These are phyloP conservation scores for Naganishia vaughanmartiniae DNA, from an alignment of 768 basidiomycete genomes.

Conservation along the genomic window DNA sequence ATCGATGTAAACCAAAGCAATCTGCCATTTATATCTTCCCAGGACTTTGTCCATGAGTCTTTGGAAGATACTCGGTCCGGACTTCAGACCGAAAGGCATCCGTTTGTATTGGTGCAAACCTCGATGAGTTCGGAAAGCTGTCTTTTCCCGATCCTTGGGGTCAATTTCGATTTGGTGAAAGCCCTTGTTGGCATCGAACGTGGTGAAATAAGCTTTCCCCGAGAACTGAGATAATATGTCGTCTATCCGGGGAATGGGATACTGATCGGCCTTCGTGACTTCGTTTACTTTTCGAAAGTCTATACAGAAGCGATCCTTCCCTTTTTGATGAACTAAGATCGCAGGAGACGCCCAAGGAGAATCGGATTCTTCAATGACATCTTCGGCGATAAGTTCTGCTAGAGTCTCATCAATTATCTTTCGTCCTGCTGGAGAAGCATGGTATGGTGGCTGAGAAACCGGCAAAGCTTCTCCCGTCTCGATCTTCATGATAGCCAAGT, in stretches of 20 bases:
- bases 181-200: slow-evolving; percentile 19
- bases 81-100: slow-evolving; percentile 26
- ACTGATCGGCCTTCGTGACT: too few relatives aligned
- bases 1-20: slow-evolving; percentile 25
- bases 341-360: slow-evolving; percentile 30
- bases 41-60: slow-evolving; percentile 25
- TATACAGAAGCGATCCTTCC: slow-evolving; percentile 25
- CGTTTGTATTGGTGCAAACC: slow-evolving; percentile 19
- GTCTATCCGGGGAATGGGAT: too few relatives aligned
- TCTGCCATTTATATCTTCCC: slow-evolving; percentile 23
- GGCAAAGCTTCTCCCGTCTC: too few relatives aligned
- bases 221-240: slow-evolving; percentile 18
- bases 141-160: slow-evolving; percentile 12
- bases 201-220: neutral
- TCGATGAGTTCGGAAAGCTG: slow-evolving; percentile 21
- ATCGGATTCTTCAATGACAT: too few relatives aligned
- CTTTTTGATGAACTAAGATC: slow-evolving; percentile 25
- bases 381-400: too few relatives aligned
- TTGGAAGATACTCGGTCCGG: slow-evolving; percentile 27
- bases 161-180: too few relatives aligned
- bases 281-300: too few relatives aligned
- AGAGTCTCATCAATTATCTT: too few relatives aligned
- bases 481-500: too few relatives aligned
- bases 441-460: neutral
- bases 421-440: too few relatives aligned